Evolutionary conservation across 208 protist genomes (phyloP).

Genomic region (Histomonas meleagridis): DNA sequence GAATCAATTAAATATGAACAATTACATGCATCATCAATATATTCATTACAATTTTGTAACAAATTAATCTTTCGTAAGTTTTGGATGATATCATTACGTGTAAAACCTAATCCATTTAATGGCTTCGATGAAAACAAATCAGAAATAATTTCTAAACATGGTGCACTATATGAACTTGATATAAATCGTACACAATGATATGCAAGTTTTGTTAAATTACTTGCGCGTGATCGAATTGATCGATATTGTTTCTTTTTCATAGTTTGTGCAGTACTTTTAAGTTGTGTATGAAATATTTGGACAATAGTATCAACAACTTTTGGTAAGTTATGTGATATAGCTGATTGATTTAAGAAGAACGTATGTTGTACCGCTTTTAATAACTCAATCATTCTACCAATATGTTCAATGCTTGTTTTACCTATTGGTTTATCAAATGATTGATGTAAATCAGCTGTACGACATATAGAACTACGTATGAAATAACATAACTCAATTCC

Average conservation of each 20-base stretch:
- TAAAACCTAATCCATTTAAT: neutral
- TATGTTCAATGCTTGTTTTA: neutral
- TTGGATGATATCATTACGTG: neutral
- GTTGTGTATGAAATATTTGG: neutral
- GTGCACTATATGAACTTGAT: neutral
- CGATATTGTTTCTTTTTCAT: neutral
- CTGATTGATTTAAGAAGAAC: constrained; percentile 6
- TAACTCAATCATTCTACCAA: neutral
- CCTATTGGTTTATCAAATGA: neutral
- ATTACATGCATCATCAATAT: neutral
- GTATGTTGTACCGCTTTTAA: neutral
- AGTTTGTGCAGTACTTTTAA: neutral
- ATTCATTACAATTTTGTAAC: neutral
- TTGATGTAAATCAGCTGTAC: constrained; percentile 1
- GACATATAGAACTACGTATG: neutral
- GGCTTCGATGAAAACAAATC: neutral
- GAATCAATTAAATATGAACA: neutral
- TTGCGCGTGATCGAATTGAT: neutral
- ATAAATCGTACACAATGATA: neutral
- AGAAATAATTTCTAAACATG: neutral
- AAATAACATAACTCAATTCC: neutral
- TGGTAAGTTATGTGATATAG: neutral
- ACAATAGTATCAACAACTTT: neutral
- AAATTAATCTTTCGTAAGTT: neutral
- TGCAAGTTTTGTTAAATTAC: neutral